Evolutionary conservation across 352 stramenopile species (phyloP), one percentile per base, ranked within the genome.

Genomic region (Globisporangium spiculum): DNA sequence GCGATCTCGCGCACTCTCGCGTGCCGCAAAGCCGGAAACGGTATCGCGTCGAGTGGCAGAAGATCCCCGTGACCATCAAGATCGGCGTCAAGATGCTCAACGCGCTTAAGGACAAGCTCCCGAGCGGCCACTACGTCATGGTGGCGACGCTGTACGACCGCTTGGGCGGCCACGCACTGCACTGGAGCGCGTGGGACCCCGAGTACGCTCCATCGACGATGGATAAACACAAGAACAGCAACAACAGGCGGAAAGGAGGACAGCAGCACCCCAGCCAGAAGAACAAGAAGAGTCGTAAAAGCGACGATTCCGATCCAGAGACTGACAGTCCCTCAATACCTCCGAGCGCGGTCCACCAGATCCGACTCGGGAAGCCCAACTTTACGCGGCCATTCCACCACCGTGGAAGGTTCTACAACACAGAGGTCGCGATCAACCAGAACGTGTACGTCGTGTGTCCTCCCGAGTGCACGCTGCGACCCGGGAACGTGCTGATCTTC

Each of bases 81-180:
- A 71, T 97, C 44, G 74, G 77, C 5, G 66, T 80, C 4, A 83
- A 81, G 65, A 80, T 88, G 71, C 54, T 97, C 1, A 82, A 84
- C 12, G 92, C 80, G 8, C 70, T 97, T 22, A 96, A 97, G 66
- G 86, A 97, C 67, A 95, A 94, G 36, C 67, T 97, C 3, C 88
- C 84, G 2, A 56, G 69, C 1, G 92, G 91, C 0, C 73, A 84
- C 1, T 97, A 97, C 63, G 84, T 92, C 27, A 65, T 97, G 30
- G 72, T 98, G 2, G 76, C 77, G 22, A 97, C 89, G 16, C 77
- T 97, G 65, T 96, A 94, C 56, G 90, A 97, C 66, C 78, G 87
- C 1, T 74, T 98, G 3, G 90, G 90, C 9, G 92, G 92, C 1
- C 76, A 90, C 44, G 79, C 84, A 20, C 70, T 97, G 41, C 75